phyloP scores from a whole-genome alignment of 164 flowering plant species.

The Umbilicus rupestris region DNA sequence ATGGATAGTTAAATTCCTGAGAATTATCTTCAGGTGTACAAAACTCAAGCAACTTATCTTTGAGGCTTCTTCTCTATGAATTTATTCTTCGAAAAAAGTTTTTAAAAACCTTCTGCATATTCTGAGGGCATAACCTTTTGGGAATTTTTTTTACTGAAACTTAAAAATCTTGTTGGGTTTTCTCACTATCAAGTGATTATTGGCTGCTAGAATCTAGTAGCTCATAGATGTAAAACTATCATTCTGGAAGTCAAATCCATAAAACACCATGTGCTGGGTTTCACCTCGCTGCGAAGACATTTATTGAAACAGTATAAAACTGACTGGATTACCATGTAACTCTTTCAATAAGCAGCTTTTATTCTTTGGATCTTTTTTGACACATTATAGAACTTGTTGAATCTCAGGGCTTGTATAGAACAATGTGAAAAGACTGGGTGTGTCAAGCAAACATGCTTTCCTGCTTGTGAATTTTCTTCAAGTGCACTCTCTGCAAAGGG shows the following conservation, averaged over 20 bases:
- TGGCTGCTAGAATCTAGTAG: neutral
- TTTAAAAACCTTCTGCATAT: no score
- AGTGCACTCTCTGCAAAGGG: conserved; percentile 53
- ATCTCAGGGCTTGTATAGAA: conserved; percentile 56
- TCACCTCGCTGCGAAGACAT: neutral
- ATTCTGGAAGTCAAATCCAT: neutral
- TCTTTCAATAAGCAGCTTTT: neutral
- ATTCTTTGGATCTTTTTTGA: neutral
- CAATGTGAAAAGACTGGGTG: conserved; percentile 79
- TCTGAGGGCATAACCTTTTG: neutral
- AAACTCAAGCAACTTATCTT: no score
- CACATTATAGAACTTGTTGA: neutral
- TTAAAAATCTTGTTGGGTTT: neutral
- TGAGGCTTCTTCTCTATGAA: no score
- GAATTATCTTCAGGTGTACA: no score
- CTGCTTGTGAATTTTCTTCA: conserved; percentile 59
- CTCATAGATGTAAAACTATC: neutral
- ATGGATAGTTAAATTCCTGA: no score
- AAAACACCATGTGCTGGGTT: neutral
- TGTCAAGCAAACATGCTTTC: conserved; percentile 64
- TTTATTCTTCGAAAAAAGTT: no score
- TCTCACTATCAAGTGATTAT: neutral
- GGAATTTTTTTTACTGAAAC: neutral
- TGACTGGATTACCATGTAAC: neutral
- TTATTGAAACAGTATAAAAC: neutral